Evolutionary conservation across 306 rosid genomes (phyloP).

Genomic region (Pyrus betulifolia): DNA sequence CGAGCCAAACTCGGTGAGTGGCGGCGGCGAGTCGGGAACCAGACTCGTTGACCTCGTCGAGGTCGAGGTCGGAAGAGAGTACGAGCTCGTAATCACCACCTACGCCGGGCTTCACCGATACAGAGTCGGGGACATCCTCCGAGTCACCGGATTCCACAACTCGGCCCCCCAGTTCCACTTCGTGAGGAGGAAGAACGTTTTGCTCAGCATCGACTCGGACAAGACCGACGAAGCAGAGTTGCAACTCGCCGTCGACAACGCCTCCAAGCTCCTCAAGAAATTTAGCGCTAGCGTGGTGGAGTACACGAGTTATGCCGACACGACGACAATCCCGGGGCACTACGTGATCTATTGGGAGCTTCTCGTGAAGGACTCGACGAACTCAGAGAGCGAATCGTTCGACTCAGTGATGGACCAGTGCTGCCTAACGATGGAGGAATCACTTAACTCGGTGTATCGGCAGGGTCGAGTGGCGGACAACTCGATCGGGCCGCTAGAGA

Average conservation of each 20-base stretch:
- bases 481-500: slow-evolving; percentile 50
- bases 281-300: slow-evolving; percentile 42
- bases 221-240: slow-evolving; percentile 57
- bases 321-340: slow-evolving; percentile 49
- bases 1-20: slow-evolving; percentile 17
- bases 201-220: slow-evolving; percentile 52
- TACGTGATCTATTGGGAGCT: slow-evolving; percentile 59
- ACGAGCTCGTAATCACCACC: slow-evolving; percentile 49
- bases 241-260: slow-evolving; percentile 44
- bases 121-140: slow-evolving; percentile 55
- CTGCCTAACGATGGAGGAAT: slow-evolving; percentile 50
- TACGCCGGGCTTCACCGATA: slow-evolving; percentile 47
- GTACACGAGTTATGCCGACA: slow-evolving; percentile 53
- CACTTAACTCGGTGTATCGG: slow-evolving; percentile 43
- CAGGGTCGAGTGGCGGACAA: slow-evolving; percentile 48
- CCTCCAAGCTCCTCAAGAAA: slow-evolving; percentile 16
- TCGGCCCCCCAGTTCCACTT: slow-evolving; percentile 58
- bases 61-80: slow-evolving; percentile 45
- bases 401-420: slow-evolving; percentile 24
- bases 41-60: slow-evolving; percentile 34
- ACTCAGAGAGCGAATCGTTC: slow-evolving; percentile 18
- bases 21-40: not conserved
- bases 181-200: slow-evolving; percentile 49
- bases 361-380: slow-evolving; percentile 25
- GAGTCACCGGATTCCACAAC: slow-evolving; percentile 61